These are phyloP conservation scores for Aspergillus quadrilineatus DNA, from an alignment of 2,329 filamentous ascomycete genomes.

Conservation along the genomic window DNA sequence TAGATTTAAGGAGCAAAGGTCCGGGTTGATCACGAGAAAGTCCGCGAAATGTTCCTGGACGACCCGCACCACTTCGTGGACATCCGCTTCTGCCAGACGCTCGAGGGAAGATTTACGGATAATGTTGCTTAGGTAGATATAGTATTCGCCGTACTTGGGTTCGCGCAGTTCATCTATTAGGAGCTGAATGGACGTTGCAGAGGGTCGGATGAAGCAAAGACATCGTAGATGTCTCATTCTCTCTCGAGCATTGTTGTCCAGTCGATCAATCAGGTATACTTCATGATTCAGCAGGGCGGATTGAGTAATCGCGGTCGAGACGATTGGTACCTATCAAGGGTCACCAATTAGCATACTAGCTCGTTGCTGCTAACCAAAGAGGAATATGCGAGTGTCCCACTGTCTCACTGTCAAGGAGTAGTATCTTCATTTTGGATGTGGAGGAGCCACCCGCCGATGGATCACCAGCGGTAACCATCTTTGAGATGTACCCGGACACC, in stretches of 20 bases:
- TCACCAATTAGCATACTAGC: conserved; percentile 20
- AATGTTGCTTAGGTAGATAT: conserved; percentile 96
- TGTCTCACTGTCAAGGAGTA: conserved; percentile 90
- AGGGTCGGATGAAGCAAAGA: conserved; percentile 88
- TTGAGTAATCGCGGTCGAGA: conserved; percentile 93
- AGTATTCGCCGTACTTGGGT: conserved; percentile 96
- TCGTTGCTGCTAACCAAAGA: neutral
- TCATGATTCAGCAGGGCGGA: conserved; percentile 93
- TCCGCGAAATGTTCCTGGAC: conserved; percentile 97
- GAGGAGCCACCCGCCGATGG: conserved; percentile 54
- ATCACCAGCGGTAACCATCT: conserved; percentile 88
- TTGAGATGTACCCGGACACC: conserved; percentile 90
- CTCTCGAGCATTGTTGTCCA: conserved; percentile 86
- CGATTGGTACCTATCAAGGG: conserved; percentile 67
- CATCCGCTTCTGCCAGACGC: conserved; percentile 90
- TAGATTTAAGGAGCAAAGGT: conserved; percentile 80
- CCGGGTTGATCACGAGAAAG: conserved; percentile 91
- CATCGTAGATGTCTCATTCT: conserved; percentile 98
- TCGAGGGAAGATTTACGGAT: conserved; percentile 95
- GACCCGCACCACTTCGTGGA: conserved; percentile 91
- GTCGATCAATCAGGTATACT: conserved; percentile 93
- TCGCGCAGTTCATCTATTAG: conserved; percentile 94
- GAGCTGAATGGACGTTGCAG: conserved; percentile 85
- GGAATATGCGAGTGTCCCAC: conserved; percentile 52
- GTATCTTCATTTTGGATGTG: conserved; percentile 92